phyloP scores from a whole-genome alignment of 805 yeast species.

The Ogataea paraovalis region DNA sequence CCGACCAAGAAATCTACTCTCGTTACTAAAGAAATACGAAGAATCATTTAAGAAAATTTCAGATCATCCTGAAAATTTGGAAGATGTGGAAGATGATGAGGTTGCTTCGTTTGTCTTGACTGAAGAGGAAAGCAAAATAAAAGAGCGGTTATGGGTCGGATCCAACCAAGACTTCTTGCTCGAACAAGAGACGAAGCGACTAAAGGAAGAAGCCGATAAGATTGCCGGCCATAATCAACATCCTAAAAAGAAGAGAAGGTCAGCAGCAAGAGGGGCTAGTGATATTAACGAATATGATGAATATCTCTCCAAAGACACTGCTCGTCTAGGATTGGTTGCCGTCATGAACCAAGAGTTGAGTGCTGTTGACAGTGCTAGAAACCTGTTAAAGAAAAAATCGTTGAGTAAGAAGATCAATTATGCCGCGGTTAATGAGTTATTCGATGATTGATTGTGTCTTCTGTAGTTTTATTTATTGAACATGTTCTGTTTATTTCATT shows the following conservation, averaged over 20 bases:
- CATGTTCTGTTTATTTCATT: not conserved
- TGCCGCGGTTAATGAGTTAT: constrained; percentile 62
- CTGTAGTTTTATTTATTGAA: not conserved
- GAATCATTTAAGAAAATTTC: constrained; percentile 49
- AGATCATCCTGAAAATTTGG: constrained; percentile 59
- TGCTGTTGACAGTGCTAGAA: constrained; percentile 78
- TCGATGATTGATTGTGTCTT: constrained; percentile 20
- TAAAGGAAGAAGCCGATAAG: constrained; percentile 82
- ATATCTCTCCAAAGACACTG: constrained; percentile 19
- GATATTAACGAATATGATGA: constrained; percentile 30
- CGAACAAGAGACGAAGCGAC: constrained; percentile 78
- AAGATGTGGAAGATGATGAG: constrained; percentile 84
- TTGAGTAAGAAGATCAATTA: constrained; percentile 90
- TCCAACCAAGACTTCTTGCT: constrained; percentile 80
- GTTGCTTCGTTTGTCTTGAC: constrained; percentile 56
- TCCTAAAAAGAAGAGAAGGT: constrained; percentile 45
- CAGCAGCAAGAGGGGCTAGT: constrained; percentile 27
- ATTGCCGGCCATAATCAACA: constrained; percentile 69
- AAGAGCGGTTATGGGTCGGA: constrained; percentile 87
- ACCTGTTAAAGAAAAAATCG: constrained; percentile 68
- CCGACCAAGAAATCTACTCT: constrained; percentile 52
- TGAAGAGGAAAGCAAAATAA: constrained; percentile 65
- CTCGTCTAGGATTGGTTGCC: constrained; percentile 33
- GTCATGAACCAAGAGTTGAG: constrained; percentile 44
- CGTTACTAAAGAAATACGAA: constrained; percentile 51